These are phyloP conservation scores for Talaromyces sp. DNA, from an alignment of 2,329 filamentous ascomycete species.

Conservation along the genomic window DNA sequence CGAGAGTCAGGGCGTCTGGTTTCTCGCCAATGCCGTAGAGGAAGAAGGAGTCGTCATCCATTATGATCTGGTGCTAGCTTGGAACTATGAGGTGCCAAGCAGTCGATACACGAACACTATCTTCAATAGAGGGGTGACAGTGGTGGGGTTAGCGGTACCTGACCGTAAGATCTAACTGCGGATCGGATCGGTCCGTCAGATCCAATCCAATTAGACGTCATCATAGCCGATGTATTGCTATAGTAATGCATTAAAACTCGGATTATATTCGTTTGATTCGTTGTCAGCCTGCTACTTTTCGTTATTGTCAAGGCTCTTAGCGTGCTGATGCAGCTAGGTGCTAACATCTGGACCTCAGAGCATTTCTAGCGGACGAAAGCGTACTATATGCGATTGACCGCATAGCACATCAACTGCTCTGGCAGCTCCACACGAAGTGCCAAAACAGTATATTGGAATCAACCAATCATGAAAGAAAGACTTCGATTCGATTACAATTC, in stretches of 20 bases:
- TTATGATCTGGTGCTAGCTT: neutral
- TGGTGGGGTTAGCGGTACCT: neutral
- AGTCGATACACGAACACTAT: neutral
- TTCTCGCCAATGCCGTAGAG: conserved; percentile 27
- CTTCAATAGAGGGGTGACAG: neutral
- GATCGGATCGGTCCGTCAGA: conserved; percentile 5
- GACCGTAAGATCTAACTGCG: neutral
- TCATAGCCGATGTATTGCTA: neutral
- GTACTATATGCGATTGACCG: too few species aligned
- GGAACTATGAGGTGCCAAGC: neutral
- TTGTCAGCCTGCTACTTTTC: neutral
- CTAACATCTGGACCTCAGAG: neutral
- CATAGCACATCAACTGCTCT: too few species aligned
- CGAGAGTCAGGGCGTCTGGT: conserved; percentile 26
- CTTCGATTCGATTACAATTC: neutral
- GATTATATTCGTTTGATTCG: neutral
- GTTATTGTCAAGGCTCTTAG: neutral
- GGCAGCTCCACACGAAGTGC: too few species aligned
- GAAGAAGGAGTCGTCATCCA: conserved; percentile 26
- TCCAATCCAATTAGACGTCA: neutral
- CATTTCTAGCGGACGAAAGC: neutral
- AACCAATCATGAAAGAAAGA: neutral
- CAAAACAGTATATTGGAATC: neutral
- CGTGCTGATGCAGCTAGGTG: neutral
- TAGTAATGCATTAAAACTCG: neutral